Evolutionary conservation across 2,329 filamentous ascomycete genomes (phyloP).

Genomic region (Cladophialophora yegresii): DNA sequence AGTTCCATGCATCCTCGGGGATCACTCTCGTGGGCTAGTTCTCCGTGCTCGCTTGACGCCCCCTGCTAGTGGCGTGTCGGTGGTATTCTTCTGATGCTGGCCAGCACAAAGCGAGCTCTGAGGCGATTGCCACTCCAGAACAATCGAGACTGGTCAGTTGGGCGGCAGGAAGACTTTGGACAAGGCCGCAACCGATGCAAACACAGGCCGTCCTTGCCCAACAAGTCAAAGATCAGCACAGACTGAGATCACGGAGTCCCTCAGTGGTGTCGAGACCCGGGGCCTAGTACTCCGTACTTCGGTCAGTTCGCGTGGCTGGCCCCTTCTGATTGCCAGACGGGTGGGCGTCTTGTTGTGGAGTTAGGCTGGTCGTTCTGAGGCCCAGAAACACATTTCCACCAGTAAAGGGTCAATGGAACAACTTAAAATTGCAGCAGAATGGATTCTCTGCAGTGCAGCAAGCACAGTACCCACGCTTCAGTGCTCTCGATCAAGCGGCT

Average conservation of each 20-base stretch:
- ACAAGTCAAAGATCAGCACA: constrained; percentile 7
- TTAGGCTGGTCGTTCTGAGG: not conserved
- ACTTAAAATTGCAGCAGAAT: not conserved
- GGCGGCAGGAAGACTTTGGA: not conserved
- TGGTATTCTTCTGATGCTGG: not conserved
- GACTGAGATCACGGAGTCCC: not conserved
- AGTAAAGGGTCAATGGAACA: not conserved
- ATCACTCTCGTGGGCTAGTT: constrained; percentile 5
- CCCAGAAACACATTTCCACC: not conserved
- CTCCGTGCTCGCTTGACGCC: not conserved
- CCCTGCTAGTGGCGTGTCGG: not conserved
- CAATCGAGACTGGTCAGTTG: not conserved
- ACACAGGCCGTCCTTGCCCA: not conserved
- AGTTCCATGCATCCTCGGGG: not conserved
- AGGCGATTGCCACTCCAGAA: constrained; percentile 2
- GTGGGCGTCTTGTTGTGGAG: not conserved
- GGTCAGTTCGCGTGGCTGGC: not conserved
- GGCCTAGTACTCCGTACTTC: not conserved
- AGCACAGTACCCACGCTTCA: not conserved
- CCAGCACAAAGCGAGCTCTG: not conserved
- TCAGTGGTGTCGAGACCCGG: not conserved
- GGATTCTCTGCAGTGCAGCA: not conserved
- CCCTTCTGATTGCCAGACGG: not conserved
- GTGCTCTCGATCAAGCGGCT: not conserved
- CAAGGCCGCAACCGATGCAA: not conserved